Base-by-base conservation (phyloP, 371 early-diverging fungal species). In the Mortierella sp. region DNA sequence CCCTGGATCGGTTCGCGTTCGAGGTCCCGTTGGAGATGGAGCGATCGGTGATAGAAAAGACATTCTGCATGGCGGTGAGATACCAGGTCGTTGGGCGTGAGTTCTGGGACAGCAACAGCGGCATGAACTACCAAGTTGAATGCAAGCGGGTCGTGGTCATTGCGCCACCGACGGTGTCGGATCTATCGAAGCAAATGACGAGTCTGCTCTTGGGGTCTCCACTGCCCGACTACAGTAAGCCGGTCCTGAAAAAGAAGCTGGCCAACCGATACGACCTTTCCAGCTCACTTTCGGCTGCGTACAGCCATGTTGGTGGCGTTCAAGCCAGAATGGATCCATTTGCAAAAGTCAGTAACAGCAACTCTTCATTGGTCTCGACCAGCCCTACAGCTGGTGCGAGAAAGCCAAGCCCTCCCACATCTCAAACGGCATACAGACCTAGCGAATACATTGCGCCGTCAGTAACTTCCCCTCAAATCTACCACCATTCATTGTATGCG, bases 31-130 rank as follows among this genome's bases (percentile, higher is more conserved):
- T 80, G 24, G 68, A 80, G 17, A 71, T 73, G 61, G 72, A 71
- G 17, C 50, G 56, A 6, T 5, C 60, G 2, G 15, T 23, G 17
- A 47, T 71, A 4, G 64, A 71, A 42, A 69, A 75, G 54, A 75
- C 72, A 7, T 75, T 79, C 56, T 80, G 65, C 55, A 73, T 93
- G 68, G 83, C 89, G 42, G 76, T 85, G 26, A 52, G 80, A 46
- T 86, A 93, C 61, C 75, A 79, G 17, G 92, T 92, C 27, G 78
- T 80, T 52, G 86, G 85, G 37, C 79, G 81, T 31, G 90, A 90
- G 62, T 84, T 81, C 65, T 95, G 95, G 95, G 95, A 95, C 80
- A 94, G 92, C 79, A 93, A 94, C 80, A 75, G 72, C 37, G 91
- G 92, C 12, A 65, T 71, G 49, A 92, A 93, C 78, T 92, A 92